Conservation (phyloP, 2,329 filamentous ascomycete species). For the Nemania diffusa region DNA sequence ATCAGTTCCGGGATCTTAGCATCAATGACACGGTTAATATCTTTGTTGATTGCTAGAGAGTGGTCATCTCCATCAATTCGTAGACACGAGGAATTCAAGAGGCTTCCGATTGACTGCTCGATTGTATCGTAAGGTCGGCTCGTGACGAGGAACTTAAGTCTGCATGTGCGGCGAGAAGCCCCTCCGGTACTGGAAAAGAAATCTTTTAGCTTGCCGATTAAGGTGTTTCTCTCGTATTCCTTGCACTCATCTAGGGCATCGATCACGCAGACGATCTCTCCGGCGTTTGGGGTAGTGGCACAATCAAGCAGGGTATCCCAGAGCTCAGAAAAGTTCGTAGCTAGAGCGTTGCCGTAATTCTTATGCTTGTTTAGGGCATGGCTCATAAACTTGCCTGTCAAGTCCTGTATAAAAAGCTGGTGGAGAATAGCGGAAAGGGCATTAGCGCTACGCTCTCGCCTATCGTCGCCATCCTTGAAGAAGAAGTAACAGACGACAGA, state of each 20-base stretch:
- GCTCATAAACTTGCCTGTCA: neutral
- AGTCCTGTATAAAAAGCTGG: slow-evolving; percentile 14
- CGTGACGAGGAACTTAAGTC: slow-evolving; percentile 22
- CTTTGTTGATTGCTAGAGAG: neutral
- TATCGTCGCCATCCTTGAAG: slow-evolving; percentile 17
- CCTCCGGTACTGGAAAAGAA: neutral
- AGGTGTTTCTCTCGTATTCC: neutral
- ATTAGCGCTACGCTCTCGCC: neutral
- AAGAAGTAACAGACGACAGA: slow-evolving; percentile 23
- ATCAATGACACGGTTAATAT: slow-evolving; percentile 25
- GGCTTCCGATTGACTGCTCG: neutral
- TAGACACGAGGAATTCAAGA: neutral
- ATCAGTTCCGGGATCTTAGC: neutral
- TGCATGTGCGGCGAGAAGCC: neutral
- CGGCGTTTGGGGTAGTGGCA: neutral
- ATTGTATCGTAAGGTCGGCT: slow-evolving; percentile 20
- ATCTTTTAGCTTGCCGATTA: neutral
- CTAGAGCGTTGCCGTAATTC: neutral
- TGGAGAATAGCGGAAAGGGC: slow-evolving; percentile 16
- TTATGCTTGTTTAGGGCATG: neutral
- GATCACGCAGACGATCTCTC: slow-evolving; percentile 14
- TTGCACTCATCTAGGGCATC: slow-evolving; percentile 27
- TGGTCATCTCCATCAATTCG: slow-evolving; percentile 16
- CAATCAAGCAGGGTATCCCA: slow-evolving; percentile 14
- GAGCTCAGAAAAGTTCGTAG: slow-evolving; percentile 15